Evolutionary conservation across 106 monocot genomes (phyloP), one percentile per base, ranked within the genome.

Genomic region (Gastrodia elata): DNA sequence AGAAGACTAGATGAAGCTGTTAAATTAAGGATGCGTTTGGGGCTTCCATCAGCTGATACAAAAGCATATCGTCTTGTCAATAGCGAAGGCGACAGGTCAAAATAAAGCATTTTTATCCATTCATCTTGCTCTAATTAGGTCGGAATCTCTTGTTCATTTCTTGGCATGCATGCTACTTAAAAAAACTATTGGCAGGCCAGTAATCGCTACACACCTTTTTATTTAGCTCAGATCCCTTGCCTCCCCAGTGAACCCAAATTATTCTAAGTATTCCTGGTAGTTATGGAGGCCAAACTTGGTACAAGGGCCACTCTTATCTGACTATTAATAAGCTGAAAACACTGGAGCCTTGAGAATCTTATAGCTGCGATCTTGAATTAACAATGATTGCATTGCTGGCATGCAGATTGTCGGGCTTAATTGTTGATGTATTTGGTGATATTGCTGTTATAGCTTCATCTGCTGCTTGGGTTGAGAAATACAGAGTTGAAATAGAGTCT

Each of bases 391-490:
- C 36, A 35, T 67, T 67, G 36, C 27, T 67, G 67, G 69, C 22
- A 26, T 70, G 80, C 82, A 97, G 96, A 74, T 83, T 97, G 73
- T 97, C 96, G 55, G 92, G 92, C 27, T 71, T 97, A 57, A 92
- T 93, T 69, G 84, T 97, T 37, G 96, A 97, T 78, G 77, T 97
- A 71, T 90, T 97, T 81, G 88, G 87, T 58, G 84, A 91, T 75
- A 83, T 87, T 73, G 89, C 91, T 68, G 89, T 95, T 15, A 77
- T 92, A 57, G 92, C 95, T 80, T 96, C 95, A 74, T 97, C 96
- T 77, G 96, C 96, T 77, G 92, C 96, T 74, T 97, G 96, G 96
- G 92, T 97, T 74, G 96, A 97, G 83, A 92, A 92, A 78, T 92
- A 90, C 77, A 86, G 82, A 84, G 39, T 74, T 58, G 81, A 83